Evolutionary conservation across 1,139 yeast species (phyloP), one percentile per base, ranked within the genome.

Genomic region (Yamadazyma diospyri): DNA sequence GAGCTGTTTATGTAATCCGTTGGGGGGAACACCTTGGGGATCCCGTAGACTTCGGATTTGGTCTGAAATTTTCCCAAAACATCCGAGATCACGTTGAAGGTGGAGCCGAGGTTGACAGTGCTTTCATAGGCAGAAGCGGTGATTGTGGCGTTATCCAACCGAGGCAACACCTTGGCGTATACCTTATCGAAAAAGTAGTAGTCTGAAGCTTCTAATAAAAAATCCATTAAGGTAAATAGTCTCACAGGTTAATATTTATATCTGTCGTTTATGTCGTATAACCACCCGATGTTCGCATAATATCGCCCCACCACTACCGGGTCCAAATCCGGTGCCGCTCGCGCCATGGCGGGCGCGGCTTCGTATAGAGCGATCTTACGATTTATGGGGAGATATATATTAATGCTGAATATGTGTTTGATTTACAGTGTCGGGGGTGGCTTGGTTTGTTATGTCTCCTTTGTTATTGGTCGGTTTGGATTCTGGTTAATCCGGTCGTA

Each of bases 151-250:
- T 48, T 49, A 5, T 38, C 63, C 26, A 52, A 49, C 36, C 52
- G 57, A 17, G 75, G 75, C 29, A 68, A 55, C 6, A 57, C 35
- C 23, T 42, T 42, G 18, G 97, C 86, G 50, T 86, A 89, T 9
- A 75, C 64, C 54, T 66, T 67, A 61, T 89, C 98, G 33, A 89
- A 73, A 26, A 78, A 50, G 46, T 61, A 82, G 37, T 83, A 71
- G 60, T 89, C 98, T 35, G 69, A 62, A 23, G 77, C 65, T 60
- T 89, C 98, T 38, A 92, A 70, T 24, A 87, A 88, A 53, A 89
- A 66, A 80, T 89, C 98, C 98, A 89, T 89, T n/a, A n/a, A n/a
- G 31, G n/a, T 40, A 19, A 9, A 11, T 17, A n/a, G n/a, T n/a
- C n/a, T n/a, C n/a, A n/a, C n/a, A n/a, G 20, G 20, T 6, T 9